Base-by-base conservation (phyloP, 2,329 filamentous ascomycete genomes). In the Coniochaeta pulveracea region DNA sequence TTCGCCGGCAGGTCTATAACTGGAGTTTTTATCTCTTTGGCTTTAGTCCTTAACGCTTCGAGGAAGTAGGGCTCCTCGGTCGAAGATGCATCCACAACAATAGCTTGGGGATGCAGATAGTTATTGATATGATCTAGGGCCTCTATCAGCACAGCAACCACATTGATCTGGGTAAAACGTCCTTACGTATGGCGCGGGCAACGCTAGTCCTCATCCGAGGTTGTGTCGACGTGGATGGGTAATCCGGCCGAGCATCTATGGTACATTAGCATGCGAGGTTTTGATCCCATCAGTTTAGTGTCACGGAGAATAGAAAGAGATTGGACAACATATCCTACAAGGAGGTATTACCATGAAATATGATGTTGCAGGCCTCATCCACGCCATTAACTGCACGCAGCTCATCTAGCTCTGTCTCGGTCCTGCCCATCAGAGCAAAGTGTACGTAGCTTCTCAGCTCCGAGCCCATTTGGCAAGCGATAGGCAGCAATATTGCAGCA, bases 391-490 rank as follows among this genome's bases (percentile, higher is more conserved):
- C 64, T 34, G 74, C 64, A 44, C 79, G 66, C 19, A 96, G 63
- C 21, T 82, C 72, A 10, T 76, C 66, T 33, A 93, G 55, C 0
- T 72, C 60, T 33, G 94, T 69, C 10, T 78, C 70, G 38, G 77
- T 80, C 38, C 80, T 69, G 32, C 86, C 80, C 58, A 93, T 69
- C 4, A 96, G 57, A 0, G 74, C 80, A 49, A 93, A 80, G 52
- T 96, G 89, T 7, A 95, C 85, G 40, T 76, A 69, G 47, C 76
- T 93, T 37, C 70, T 64, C 36, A 71, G 66, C 54, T 76, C 69
- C 15, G 55, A 54, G 6, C 77, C 78, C 88, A 95, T 95, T 46
- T 84, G 73, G 54, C 91, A 96, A 5, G 88, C 85, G 49, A 94
- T 64, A 1, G 86, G 85, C 19, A 94, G 60, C 34, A 95, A 53